Base-by-base conservation (phyloP, 495 filamentous ascomycete genomes). In the Niebla homalea region DNA sequence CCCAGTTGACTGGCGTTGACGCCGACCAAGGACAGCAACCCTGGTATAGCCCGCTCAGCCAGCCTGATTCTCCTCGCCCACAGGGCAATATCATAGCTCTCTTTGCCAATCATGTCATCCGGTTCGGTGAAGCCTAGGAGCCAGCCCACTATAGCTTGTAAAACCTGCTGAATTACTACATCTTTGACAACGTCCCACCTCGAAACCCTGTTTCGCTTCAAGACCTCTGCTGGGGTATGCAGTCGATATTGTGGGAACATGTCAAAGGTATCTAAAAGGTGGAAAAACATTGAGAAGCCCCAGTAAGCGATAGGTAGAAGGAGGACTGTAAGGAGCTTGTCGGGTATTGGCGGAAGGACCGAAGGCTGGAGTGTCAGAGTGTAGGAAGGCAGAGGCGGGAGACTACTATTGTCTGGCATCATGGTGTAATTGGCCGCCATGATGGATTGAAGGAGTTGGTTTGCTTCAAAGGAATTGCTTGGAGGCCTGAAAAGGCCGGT, bases 171-270 rank as follows among this genome's bases (percentile, higher is more conserved):
- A 43, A 88, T 62, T 18, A 89, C 62, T 46, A 90, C 85, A 69
- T 87, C 85, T 59, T 82, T 78, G 45, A 81, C 70, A 5, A 87
- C 83, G 54, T 89, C 77, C 62, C 70, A 81, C 53, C 83, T 69
- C 46, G 80, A 73, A 35, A 80, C 85, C 46, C 79, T 80, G 62
- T 90, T 90, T 49, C 85, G 72, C 66, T 81, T 80, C 16, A 78
- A 61, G 54, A 89, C 78, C 63, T 90, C 85, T 47, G 80, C 85
- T 21, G 85, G 85, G 4, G 85, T 90, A 69, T 90, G 85, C 52
- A 89, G 64, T 51, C 86, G 76, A 64, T 88, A 87, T 52, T 84
- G 76, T 29, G 84, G 77, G 57, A 88, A 85, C 36, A 87, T 71
- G 63, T 89, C 84, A 60, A 74, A 76, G 26, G 74, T 62, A 66